phyloP scores from a whole-genome alignment of 1,284 basidiomycete species.

The Pisolithus thermaeus region DNA sequence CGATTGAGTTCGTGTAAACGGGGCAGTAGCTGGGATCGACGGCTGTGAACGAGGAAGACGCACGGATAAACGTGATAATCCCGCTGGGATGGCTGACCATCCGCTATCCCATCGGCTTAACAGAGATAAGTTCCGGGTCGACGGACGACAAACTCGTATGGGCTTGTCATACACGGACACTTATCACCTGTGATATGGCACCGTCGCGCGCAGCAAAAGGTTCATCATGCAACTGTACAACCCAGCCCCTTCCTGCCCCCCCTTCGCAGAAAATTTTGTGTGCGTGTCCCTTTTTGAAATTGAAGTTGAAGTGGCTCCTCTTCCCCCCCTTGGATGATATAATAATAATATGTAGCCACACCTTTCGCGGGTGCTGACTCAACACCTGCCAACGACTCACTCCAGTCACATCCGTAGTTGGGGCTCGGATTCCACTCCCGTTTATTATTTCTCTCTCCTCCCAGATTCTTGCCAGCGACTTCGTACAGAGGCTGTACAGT shows the following conservation, averaged over 20 bases:
- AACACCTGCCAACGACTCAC: conserved; percentile 1
- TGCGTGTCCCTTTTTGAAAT: conserved; percentile 26
- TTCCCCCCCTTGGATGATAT: neutral
- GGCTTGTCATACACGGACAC: conserved; percentile 3
- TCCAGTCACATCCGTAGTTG: no score
- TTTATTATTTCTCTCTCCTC: no score
- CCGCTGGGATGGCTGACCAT: conserved; percentile 22
- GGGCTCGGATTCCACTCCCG: no score
- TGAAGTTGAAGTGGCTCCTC: conserved; percentile 9
- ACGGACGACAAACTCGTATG: conserved; percentile 7
- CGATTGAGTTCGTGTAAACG: conserved; percentile 5
- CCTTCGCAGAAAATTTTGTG: conserved; percentile 16
- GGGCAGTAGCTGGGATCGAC: conserved; percentile 2
- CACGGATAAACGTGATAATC: conserved; percentile 24
- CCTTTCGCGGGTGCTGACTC: conserved; percentile 2
- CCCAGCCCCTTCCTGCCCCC: conserved; percentile 19
- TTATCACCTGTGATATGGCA: conserved; percentile 3
- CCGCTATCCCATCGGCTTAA: conserved; percentile 22
- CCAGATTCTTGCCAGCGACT: no score
- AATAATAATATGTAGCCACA: conserved; percentile 1
- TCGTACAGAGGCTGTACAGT: neutral
- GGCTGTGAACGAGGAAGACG: conserved; percentile 13
- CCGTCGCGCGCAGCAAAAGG: conserved; percentile 20
- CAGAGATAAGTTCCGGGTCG: conserved; percentile 15
- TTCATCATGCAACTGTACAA: conserved; percentile 17